Conservation (phyloP, 768 basidiomycete genomes). For the Amanita subjunquillea region DNA sequence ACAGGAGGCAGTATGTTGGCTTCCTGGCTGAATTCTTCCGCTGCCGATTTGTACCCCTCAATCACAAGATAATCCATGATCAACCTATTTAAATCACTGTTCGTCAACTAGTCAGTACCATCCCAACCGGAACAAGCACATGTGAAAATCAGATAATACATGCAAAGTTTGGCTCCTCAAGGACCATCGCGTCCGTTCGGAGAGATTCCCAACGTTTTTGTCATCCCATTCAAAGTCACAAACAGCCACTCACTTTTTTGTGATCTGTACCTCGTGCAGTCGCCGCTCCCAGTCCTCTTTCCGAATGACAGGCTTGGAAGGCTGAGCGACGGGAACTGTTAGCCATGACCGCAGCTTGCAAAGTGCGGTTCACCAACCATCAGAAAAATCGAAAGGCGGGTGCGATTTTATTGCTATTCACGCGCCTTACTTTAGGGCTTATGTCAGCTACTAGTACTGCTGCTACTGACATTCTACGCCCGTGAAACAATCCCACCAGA, state of each 20-base stretch:
- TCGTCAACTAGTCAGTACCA: slow-evolving; percentile 13
- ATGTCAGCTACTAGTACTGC: not conserved
- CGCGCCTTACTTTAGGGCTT: not conserved
- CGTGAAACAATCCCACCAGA: slow-evolving; percentile 75
- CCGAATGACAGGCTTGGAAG: slow-evolving; percentile 52
- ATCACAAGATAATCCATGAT: slow-evolving; percentile 98
- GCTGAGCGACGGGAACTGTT: slow-evolving; percentile 11
- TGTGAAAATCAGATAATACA: slow-evolving; percentile 72
- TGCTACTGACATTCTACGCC: slow-evolving; percentile 18
- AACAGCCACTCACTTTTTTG: slow-evolving; percentile 71
- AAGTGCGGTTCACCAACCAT: slow-evolving; percentile 23
- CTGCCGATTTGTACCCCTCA: slow-evolving; percentile 94
- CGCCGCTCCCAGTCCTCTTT: slow-evolving; percentile 83
- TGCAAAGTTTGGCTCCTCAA: slow-evolving; percentile 68
- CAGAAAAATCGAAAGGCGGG: slow-evolving; percentile 11
- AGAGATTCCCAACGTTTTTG: slow-evolving; percentile 97
- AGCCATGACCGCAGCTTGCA: not conserved
- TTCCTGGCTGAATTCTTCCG: slow-evolving; percentile 89
- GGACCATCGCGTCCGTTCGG: slow-evolving; percentile 43
- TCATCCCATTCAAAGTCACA: slow-evolving; percentile 39
- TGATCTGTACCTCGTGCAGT: slow-evolving; percentile 71
- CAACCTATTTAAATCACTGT: slow-evolving; percentile 86
- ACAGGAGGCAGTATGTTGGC: slow-evolving; percentile 67
- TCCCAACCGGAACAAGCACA: not conserved
- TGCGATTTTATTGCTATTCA: not conserved